Conservation (phyloP, 108 stramenopile species). For the Nitzschia palea region DNA sequence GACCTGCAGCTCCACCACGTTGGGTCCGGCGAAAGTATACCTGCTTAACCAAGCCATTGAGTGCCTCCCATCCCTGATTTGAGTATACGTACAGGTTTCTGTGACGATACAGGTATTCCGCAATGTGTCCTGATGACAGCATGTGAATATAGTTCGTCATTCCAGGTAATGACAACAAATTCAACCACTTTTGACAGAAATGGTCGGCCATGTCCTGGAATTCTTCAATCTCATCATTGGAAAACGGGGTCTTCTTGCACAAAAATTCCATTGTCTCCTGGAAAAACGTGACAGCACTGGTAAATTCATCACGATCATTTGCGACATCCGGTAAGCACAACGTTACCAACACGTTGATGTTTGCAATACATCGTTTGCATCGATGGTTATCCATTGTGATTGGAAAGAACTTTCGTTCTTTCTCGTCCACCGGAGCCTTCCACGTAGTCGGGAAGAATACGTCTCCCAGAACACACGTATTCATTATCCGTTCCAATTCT, state of each 20-base stretch:
- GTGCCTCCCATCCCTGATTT: constrained; percentile 36
- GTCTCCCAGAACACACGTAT: background rate
- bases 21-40: constrained; percentile 17
- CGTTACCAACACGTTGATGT: background rate
- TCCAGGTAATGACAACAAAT: background rate
- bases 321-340: background rate
- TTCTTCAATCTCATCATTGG: background rate
- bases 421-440: background rate
- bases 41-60: constrained; percentile 17
- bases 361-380: background rate
- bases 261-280: background rate
- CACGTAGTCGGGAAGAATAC: background rate
- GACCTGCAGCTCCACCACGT: constrained; percentile 7
- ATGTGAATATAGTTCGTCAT: constrained; percentile 34
- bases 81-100: constrained; percentile 22
- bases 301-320: background rate
- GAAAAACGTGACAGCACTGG: background rate
- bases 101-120: constrained; percentile 7
- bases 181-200: background rate
- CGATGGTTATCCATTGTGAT: background rate
- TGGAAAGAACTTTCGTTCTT: background rate
- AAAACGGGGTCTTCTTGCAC: background rate
- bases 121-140: constrained; percentile 19
- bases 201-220: background rate
- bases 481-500: background rate